Evolutionary conservation across 116 monocot genomes (phyloP).

Genomic region (Phalaenopsis hybrid): DNA sequence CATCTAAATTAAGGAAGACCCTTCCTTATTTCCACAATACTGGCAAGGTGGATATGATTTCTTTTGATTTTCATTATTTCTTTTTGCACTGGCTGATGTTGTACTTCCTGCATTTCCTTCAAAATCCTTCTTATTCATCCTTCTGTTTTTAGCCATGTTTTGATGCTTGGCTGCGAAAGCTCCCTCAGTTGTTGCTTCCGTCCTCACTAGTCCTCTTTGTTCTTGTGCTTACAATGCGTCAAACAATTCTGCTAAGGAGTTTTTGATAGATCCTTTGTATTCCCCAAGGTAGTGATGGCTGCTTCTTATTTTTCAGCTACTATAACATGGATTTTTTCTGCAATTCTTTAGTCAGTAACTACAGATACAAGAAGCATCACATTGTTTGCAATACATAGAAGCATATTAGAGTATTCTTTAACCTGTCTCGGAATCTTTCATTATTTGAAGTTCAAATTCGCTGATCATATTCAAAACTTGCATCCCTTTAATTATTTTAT

Average conservation of each 20-base stretch:
- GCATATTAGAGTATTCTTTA: neutral
- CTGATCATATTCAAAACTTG: neutral
- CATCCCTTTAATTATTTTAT: slow-evolving; percentile 1
- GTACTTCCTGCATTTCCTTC: neutral
- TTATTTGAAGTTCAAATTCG: neutral
- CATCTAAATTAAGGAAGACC: too few relatives aligned
- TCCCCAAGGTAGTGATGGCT: neutral
- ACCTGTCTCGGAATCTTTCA: neutral
- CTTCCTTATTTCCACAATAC: too few relatives aligned
- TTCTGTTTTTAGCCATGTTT: neutral
- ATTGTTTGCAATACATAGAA: neutral
- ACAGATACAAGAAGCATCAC: slow-evolving; percentile 1
- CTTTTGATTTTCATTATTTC: neutral
- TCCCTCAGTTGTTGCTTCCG: neutral
- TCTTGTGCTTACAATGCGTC: neutral
- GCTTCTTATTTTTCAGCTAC: neutral
- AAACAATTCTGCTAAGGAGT: neutral
- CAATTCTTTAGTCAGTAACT: slow-evolving; percentile 6
- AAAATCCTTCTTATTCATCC: neutral
- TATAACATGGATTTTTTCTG: neutral
- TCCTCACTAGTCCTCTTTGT: neutral
- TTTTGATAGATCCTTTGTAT: neutral
- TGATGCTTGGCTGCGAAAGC: neutral
- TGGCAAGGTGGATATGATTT: neutral
- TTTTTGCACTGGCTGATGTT: neutral